Conservation (phyloP, 2,329 filamentous ascomycete genomes). For the Huntiella bhutanensis region DNA sequence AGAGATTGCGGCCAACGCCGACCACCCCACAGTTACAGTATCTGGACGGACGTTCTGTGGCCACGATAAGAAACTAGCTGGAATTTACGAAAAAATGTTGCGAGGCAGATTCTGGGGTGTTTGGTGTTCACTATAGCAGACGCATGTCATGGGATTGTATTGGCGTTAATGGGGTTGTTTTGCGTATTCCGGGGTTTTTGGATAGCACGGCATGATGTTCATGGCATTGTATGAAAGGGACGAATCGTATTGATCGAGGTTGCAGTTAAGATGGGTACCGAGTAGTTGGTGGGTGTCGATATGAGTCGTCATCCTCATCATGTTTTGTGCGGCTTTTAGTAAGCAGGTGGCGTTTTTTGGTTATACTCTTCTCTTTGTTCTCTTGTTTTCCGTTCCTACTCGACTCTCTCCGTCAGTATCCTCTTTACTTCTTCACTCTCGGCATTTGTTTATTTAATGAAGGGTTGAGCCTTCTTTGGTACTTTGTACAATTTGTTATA, state of each 20-base stretch:
- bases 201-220: background rate
- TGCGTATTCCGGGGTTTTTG: background rate
- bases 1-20: constrained; percentile 17
- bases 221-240: background rate
- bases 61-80: background rate
- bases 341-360: no score
- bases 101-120: no score
- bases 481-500: no score
- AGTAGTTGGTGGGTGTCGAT: no score
- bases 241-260: background rate
- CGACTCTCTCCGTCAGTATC: background rate
- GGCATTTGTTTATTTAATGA: no score
- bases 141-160: no score
- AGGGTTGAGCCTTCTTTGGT: no score
- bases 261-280: no score
- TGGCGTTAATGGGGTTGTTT: background rate
- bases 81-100: no score
- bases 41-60: background rate
- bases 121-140: no score
- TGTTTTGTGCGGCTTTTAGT: background rate
- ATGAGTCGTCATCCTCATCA: background rate
- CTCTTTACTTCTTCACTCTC: background rate
- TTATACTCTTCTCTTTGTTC: background rate
- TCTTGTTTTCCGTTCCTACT: background rate
- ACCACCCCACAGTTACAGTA: background rate